Evolutionary conservation across 495 filamentous ascomycete species (phyloP).

Genomic region (Aspergillus nidulans): DNA sequence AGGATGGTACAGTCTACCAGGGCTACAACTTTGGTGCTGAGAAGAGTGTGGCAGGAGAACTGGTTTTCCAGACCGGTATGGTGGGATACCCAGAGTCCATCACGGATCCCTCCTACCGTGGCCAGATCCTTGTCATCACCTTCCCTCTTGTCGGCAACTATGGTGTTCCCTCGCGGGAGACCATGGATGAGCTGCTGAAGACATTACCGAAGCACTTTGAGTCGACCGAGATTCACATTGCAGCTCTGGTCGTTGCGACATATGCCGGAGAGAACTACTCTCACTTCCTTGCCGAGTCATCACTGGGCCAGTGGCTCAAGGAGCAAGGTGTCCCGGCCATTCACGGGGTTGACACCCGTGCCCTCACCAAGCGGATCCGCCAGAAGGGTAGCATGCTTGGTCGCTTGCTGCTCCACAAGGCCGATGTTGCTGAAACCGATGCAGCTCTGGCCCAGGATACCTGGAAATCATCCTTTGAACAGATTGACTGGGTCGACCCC

Average conservation of each 20-base stretch:
- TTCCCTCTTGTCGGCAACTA: constrained; percentile 93
- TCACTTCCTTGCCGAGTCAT: constrained; percentile 84
- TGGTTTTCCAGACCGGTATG: constrained; percentile 99
- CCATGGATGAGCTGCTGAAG: constrained; percentile 72
- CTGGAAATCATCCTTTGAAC: constrained; percentile 69
- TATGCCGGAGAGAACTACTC: constrained; percentile 94
- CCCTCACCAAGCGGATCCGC: constrained; percentile 88
- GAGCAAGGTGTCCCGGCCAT: constrained; percentile 95
- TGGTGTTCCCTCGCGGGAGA: constrained; percentile 82
- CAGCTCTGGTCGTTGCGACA: constrained; percentile 81
- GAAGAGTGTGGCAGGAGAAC: constrained; percentile 88
- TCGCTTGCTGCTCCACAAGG: constrained; percentile 71
- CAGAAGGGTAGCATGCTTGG: constrained; percentile 96
- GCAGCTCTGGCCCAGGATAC: constrained; percentile 39
- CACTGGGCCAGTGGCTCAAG: constrained; percentile 89
- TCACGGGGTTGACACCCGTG: constrained; percentile 90
- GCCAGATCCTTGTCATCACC: constrained; percentile 86
- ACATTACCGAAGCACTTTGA: constrained; percentile 90
- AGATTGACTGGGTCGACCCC: constrained; percentile 82
- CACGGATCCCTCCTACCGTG: constrained; percentile 88
- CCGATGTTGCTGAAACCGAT: constrained; percentile 44
- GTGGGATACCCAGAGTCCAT: constrained; percentile 96
- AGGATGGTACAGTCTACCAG: constrained; percentile 83
- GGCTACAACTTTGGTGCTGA: constrained; percentile 93
- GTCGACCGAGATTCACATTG: constrained; percentile 83